Evolutionary conservation across 495 filamentous ascomycete genomes (phyloP), one percentile per base, ranked within the genome.

Genomic region (Podospora pseudopauciseta): DNA sequence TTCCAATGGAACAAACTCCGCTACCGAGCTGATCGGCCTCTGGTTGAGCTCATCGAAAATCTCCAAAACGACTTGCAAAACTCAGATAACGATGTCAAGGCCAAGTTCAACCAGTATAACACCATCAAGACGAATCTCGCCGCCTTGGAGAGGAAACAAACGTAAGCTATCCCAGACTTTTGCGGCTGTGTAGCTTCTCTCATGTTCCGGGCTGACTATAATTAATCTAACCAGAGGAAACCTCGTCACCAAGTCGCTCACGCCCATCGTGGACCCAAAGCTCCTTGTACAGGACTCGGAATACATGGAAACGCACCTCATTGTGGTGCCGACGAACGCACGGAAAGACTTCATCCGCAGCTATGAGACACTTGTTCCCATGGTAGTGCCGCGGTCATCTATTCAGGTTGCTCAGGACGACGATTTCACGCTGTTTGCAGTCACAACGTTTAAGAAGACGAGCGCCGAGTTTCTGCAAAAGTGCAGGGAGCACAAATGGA

Each of bases 1-100:
- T 99, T 97, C 80, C 84, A 85, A 64, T 99, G 95, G 95, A 97
- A 98, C 78, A 97, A 94, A 77, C 90, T 94, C 76, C 94, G 97
- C 78, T 99, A 98, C 77, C 88, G 94, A 64, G 91, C 91, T 64
- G 95, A 99, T 77, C 94, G 90, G 77, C 85, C 95, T 34, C 82
- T 99, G 62, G 86, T 88, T 26, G 93, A 97, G 71, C 79, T 97
- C 63, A 89, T 96, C 64, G 91, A 93, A 76, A 86, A 87, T 64
- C 79, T 99, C 55, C 92, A 95, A 72, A 96, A 95, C 86, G 94
- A 97, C 79, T 85, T 94, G 49, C 80, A 86, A 55, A 92, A 91
- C 63, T 92, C 93, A 76, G 95, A 97, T 81, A 96, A 91, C 76
- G 94, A 97, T 77, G 92, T 97, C 80, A 95, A 96, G 75, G 84